Evolutionary conservation across 2,329 filamentous ascomycete species (phyloP), one percentile per base, ranked within the genome.

Genomic region (Fusarium protoensiforme): DNA sequence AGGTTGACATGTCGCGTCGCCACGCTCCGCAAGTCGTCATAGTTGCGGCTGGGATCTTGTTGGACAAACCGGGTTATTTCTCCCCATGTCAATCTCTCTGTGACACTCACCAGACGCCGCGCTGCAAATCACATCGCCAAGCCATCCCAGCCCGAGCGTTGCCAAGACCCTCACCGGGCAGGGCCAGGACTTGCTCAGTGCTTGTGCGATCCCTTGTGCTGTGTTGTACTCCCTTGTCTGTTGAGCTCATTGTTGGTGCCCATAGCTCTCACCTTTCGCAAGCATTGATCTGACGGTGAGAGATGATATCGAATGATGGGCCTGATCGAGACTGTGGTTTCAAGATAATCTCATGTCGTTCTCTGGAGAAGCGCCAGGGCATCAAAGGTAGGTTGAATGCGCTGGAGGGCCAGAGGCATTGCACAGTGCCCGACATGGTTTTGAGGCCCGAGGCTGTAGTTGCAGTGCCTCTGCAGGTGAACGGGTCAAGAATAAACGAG

Each of bases 251-350:
- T 48, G 61, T 64, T 64, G 61, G 61, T 48, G 29, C 48, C 56
- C 69, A 61, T 41, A 53, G 35, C 51, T 64, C 38, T 71, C 54
- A 48, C 48, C 61, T 64, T 35, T 48, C 46, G 53, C 59, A 35
- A 67, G 68, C 38, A 35, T 46, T 69, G 71, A 61, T 24, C 68
- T 67, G 68, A 74, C 60, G 43, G 56, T 53, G 36, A 67, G 59
- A 74, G 61, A 74, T 74, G 71, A 35, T 54, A 46, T 74, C 72
- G 71, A 61, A 74, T 74, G 72, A 67, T 71, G 61, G 56, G 56
- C 53, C 61, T 51, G 64, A 48, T 60, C 29, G 51, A 74, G 68
- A 69, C 65, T 36, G 8, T 29, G 31, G 18, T 62, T 72, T 72
- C 65, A 65, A 72, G 61, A 72, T 69, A 74, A 66, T 59, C 61